A percentile compares a stretch with the other conserved stretches of the same genome.
phyloP scores from a whole-genome alignment of 2,329 filamentous ascomycete genomes.

The Chalaropsis thielavioides region DNA sequence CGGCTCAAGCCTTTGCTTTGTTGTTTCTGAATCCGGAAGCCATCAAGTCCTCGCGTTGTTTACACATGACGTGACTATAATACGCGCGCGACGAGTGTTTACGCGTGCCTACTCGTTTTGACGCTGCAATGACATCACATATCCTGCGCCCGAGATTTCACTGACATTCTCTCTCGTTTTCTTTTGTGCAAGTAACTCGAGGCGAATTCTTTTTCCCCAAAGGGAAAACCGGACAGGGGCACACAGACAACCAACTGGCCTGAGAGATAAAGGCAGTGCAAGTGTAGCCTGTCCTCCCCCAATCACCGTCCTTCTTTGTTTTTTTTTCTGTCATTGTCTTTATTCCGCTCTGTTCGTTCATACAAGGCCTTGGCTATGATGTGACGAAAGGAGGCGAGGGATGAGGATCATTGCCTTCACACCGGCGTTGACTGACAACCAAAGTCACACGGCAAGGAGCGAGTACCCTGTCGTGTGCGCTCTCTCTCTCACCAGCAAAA shows the following conservation, averaged over 20 bases:
- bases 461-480: background rate
- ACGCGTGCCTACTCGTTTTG: background rate
- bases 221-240: background rate
- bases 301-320: background rate
- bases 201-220: background rate
- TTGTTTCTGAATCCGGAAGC: background rate
- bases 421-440: background rate
- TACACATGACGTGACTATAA: background rate
- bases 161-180: no score
- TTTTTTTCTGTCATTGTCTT: background rate
- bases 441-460: background rate
- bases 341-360: background rate
- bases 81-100: background rate
- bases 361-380: background rate
- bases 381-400: background rate
- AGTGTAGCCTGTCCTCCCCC: background rate
- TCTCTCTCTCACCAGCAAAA: background rate
- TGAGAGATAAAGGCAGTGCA: background rate
- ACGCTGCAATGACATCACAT: background rate
- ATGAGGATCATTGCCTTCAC: constrained; percentile 1
- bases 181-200: background rate
- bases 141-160: background rate
- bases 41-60: background rate
- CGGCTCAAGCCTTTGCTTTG: background rate
- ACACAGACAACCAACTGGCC: background rate